Base-by-base conservation (phyloP, 1,139 yeast genomes). In the Candida frijolesensis region DNA sequence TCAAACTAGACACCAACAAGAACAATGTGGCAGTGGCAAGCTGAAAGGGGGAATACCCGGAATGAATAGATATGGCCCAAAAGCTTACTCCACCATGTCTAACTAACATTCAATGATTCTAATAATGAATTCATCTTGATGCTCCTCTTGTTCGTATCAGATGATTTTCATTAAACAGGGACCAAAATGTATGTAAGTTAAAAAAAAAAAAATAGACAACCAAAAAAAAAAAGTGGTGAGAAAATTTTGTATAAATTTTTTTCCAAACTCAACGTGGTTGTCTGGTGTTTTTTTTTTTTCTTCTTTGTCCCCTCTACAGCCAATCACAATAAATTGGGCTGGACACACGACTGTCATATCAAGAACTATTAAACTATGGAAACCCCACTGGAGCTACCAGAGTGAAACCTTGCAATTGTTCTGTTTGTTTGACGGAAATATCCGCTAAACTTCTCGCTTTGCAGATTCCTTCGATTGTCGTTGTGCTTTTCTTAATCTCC, bases 221-320 rank as follows among this genome's bases (percentile, higher is more conserved):
- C 18, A 35, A 35, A 18, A 42, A 35, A 18, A 42, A 42, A 32
- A 42, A 42, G 45, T 42, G 45, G 45, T 42, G 45, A 42, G 29
- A 33, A 42, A 42, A 12, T 8, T 29, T 27, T 41, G 25, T 29
- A 27, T 16, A 42, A 12, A 9, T 29, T 27, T 41, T 41, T 41
- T 41, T 16, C 3, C 22, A 14, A 14, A 30, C 18, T 16, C n/a
- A n/a, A 30, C 34, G 35, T 41, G 35, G 22, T 27, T 14, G 32
- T 11, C 18, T n/a, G 3, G 16, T 14, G 32, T 11, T 42, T 19
- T 41, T 41, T 29, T 41, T 19, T 19, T 39, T 19, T 14, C 12
- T 35, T 14, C 19, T 35, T 15, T 11, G 3, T 35, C 29, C 10
- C 10, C 29, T 25, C 29, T 25, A 25, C 29, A 25, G 8, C 8